Evolutionary conservation across 169 alveolate species (phyloP).

Genomic region (Plasmodium knowlesi): DNA sequence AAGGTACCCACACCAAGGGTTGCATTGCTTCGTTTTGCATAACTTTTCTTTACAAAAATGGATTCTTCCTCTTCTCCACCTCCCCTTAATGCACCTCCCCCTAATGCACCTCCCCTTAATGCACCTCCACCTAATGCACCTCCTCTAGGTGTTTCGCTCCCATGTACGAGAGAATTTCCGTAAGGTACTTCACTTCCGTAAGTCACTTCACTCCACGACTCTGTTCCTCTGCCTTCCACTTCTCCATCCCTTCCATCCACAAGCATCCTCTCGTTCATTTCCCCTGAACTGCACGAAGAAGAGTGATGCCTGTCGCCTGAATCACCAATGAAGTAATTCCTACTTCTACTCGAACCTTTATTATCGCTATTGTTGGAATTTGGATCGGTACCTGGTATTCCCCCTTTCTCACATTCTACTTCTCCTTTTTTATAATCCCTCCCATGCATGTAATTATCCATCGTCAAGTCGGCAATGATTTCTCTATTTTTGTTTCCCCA

Average conservation of each 20-base stretch:
- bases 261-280: background rate
- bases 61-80: background rate
- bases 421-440: background rate
- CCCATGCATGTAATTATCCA: background rate
- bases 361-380: background rate
- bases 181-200: background rate
- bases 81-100: no score
- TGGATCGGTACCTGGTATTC: background rate
- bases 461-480: slow-evolving; percentile 16
- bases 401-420: background rate
- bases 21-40: background rate
- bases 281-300: slow-evolving; percentile 3
- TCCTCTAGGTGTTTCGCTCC: background rate
- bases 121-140: no score
- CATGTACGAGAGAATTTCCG: background rate
- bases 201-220: background rate
- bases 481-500: slow-evolving; percentile 63
- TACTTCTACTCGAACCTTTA: background rate
- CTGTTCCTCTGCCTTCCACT: background rate
- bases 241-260: background rate
- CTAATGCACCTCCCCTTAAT: no score
- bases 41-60: no score
- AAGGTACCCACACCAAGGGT: background rate
- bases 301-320: slow-evolving; percentile 9
- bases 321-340: slow-evolving; percentile 7